Percentiles rank a stretch among this genome's conserved stretches.
These are phyloP conservation scores for Fraxinus floribunda DNA, from an alignment of 305 asterid genomes.

Conservation along the genomic window DNA sequence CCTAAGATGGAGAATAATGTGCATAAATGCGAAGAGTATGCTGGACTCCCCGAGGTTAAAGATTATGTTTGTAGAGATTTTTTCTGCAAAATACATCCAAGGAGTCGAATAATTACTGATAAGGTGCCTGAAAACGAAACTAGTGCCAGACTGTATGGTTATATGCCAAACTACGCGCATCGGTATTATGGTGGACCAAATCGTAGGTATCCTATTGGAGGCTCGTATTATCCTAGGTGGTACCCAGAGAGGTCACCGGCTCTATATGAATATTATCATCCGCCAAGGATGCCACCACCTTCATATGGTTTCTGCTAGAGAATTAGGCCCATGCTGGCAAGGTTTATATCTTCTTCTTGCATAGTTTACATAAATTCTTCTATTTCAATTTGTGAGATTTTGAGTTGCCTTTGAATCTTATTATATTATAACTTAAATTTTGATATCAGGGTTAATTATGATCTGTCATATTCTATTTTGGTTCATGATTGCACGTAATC, in stretches of 20 bases:
- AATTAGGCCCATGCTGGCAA: not conserved
- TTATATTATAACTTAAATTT: not conserved
- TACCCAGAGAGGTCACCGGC: slow-evolving; percentile 7
- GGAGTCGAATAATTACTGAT: not conserved
- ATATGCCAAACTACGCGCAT: not conserved
- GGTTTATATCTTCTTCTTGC: not conserved
- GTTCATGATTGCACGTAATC: not conserved
- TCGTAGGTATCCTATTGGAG: slow-evolving; percentile 7
- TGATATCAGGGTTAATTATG: not conserved
- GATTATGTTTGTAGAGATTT: slow-evolving; percentile 7
- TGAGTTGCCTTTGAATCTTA: not conserved
- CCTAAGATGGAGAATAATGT: slow-evolving; percentile 16
- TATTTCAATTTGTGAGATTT: not conserved
- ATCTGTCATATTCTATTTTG: not conserved
- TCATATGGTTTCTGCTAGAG: slow-evolving; percentile 24
- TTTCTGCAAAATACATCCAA: slow-evolving; percentile 32
- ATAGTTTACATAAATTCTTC: not conserved
- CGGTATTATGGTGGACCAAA: not conserved
- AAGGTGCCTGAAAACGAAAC: slow-evolving; percentile 19
- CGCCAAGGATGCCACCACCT: slow-evolving; percentile 17
- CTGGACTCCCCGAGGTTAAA: not conserved
- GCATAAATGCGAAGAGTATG: slow-evolving; percentile 34
- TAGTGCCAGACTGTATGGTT: not conserved
- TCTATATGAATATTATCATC: not conserved
- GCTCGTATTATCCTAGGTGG: slow-evolving; percentile 15